A percentile compares a stretch with the other conserved stretches of the same genome.
phyloP scores from a whole-genome alignment of 2,329 filamentous ascomycete genomes.

The Colletotrichum sp. region DNA sequence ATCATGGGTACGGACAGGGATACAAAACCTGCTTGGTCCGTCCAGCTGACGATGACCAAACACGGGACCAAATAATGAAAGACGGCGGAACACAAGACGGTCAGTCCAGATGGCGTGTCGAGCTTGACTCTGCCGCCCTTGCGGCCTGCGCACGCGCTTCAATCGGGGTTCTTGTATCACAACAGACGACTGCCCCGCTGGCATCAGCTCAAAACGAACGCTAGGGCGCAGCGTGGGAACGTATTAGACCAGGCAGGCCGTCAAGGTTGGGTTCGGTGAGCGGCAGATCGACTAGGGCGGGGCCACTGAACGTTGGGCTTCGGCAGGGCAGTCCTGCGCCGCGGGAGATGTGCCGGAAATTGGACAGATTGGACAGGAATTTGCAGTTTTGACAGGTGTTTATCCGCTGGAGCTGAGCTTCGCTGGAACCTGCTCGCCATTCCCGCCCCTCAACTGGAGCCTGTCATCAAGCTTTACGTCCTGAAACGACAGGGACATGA shows the following conservation, averaged over 20 bases:
- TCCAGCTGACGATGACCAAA: constrained; percentile 1
- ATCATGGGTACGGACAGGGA: constrained; percentile 14
- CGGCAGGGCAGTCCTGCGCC: neutral
- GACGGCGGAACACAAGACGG: neutral
- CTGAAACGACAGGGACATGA: constrained; percentile 18
- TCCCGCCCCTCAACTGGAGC: neutral
- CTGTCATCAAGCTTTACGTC: constrained; percentile 16
- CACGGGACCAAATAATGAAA: neutral
- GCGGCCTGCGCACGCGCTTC: neutral
- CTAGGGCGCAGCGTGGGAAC: neutral
- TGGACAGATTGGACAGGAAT: neutral
- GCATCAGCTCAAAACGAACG: neutral
- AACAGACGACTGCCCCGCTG: neutral
- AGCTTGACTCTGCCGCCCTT: neutral
- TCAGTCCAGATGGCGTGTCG: neutral
- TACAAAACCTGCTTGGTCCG: constrained; percentile 6
- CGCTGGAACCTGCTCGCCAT: neutral
- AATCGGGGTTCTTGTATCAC: neutral
- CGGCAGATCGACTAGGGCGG: constrained; percentile 16
- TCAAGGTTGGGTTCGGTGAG: constrained; percentile 1
- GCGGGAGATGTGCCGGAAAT: neutral
- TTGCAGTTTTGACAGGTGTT: neutral
- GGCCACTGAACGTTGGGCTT: constrained; percentile 1
- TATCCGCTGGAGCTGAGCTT: neutral
- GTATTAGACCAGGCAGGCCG: neutral